A percentile compares a stretch with the other conserved stretches of the same genome.
phyloP scores from a whole-genome alignment of 78 protist genomes.

The Thecamonas trahens region DNA sequence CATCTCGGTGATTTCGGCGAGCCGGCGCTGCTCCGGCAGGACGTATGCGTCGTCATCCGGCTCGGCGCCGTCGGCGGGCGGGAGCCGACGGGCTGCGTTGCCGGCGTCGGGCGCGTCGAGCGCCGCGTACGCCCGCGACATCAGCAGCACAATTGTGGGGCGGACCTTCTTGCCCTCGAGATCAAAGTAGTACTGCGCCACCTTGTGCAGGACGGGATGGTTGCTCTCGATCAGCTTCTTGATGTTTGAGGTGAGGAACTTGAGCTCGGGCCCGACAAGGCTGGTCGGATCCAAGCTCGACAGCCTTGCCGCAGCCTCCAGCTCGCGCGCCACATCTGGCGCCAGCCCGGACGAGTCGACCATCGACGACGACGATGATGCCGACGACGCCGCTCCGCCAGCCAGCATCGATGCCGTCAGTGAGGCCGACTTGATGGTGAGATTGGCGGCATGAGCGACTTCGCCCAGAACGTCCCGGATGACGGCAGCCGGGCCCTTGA shows the following conservation, averaged over 20 bases:
- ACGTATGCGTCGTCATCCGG: neutral
- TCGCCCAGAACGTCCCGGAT: no score
- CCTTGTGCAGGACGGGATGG: neutral
- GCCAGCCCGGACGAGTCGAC: no score
- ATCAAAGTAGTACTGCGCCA: conserved; percentile 8
- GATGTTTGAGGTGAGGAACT: neutral
- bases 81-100: neutral
- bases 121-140: neutral
- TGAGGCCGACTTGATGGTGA: no score
- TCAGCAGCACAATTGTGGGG: conserved; percentile 1
- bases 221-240: neutral
- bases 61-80: neutral
- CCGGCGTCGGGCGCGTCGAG: neutral
- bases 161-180: conserved; percentile 15
- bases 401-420: no score
- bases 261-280: neutral
- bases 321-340: no score
- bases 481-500: no score
- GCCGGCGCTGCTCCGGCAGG: neutral
- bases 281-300: no score
- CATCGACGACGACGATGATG: no score
- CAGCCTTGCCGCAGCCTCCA: no score
- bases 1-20: conserved; percentile 84
- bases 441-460: no score
- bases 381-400: no score